A percentile compares a stretch with the other conserved stretches of the same genome.
phyloP scores from a whole-genome alignment of 2,329 filamentous ascomycete genomes.

The Colletotrichum liriopes region DNA sequence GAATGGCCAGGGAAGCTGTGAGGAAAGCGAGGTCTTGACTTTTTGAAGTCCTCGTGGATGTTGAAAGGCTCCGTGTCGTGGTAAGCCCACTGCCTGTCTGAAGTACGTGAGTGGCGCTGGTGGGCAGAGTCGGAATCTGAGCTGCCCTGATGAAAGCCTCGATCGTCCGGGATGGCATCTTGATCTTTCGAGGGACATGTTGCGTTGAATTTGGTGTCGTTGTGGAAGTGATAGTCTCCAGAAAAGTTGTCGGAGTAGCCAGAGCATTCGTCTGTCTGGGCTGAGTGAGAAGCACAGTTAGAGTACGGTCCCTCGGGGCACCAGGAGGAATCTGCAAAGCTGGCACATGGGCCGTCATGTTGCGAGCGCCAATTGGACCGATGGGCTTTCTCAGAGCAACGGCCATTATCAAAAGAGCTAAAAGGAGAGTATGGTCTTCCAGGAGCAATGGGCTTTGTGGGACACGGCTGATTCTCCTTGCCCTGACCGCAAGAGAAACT shows the following conservation, averaged over 20 bases:
- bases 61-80: background rate
- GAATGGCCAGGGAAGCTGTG: background rate
- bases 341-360: background rate
- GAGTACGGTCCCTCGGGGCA: background rate
- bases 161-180: background rate
- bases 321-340: background rate
- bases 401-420: background rate
- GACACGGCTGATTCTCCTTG: slow-evolving; percentile 31
- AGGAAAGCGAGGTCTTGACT: background rate
- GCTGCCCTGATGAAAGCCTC: background rate
- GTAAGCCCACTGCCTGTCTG: background rate
- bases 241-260: background rate
- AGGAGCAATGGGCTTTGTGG: background rate
- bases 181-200: background rate
- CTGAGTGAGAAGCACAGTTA: background rate
- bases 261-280: background rate
- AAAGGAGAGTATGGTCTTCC: background rate
- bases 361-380: background rate
- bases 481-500: background rate
- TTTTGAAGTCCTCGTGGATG: background rate
- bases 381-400: background rate
- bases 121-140: background rate
- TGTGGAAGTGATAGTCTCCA: background rate
- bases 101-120: background rate
- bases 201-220: background rate